A percentile compares a stretch with the other conserved stretches of the same genome.
Conservation (phyloP, 148 eudicot genomes). For the Arctostaphylos glauca region DNA sequence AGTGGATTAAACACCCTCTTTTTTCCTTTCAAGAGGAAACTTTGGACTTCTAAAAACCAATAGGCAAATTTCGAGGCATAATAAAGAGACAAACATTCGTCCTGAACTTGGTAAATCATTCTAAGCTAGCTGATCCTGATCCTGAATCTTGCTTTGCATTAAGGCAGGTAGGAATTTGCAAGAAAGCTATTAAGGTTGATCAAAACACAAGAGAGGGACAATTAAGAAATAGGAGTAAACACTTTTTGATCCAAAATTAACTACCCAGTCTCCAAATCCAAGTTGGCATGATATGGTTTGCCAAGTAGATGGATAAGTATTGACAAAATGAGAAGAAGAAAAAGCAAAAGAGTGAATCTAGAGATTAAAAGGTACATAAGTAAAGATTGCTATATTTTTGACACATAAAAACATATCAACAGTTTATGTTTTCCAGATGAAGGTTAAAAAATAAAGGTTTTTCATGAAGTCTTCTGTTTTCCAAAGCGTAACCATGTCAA, state of each 20-base stretch:
- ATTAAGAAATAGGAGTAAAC: neutral
- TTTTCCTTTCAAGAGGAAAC: neutral
- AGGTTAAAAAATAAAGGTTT: too few species aligned
- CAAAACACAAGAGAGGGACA: neutral
- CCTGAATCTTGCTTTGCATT: neutral
- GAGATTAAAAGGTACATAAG: too few species aligned
- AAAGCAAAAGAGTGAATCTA: too few species aligned
- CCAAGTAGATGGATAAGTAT: neutral
- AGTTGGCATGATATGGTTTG: neutral
- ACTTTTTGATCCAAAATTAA: neutral
- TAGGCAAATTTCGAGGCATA: neutral
- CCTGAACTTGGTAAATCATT: neutral
- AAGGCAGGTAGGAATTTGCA: slow-evolving; percentile 1
- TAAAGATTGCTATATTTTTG: too few species aligned
- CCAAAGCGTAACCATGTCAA: too few species aligned
- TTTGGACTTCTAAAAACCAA: neutral
- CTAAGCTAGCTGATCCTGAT: neutral
- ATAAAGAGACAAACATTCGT: neutral
- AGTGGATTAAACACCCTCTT: neutral
- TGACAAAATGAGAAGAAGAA: neutral
- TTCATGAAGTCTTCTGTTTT: too few species aligned
- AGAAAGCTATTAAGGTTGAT: neutral
- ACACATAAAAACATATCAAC: too few species aligned
- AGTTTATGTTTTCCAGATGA: too few species aligned
- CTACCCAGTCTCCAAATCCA: neutral